Conservation (phyloP, 768 basidiomycete species). For the Hypholoma fasciculare region DNA sequence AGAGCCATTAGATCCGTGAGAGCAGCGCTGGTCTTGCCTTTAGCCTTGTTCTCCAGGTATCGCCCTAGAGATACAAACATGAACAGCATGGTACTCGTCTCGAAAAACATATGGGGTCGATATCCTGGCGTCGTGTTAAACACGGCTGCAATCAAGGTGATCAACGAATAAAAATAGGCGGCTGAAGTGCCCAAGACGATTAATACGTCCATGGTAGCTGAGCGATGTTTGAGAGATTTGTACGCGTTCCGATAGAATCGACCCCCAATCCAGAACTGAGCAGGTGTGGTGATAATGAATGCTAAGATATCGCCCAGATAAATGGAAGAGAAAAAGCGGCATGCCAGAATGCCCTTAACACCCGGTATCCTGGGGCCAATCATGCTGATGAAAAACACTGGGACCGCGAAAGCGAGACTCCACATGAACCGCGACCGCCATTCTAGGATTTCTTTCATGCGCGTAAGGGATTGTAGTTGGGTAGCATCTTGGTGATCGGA, state of each 20-base stretch:
- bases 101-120: slow-evolving; percentile 91
- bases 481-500: slow-evolving; percentile 79
- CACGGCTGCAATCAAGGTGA: slow-evolving; percentile 63
- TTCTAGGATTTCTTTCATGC: slow-evolving; percentile 88
- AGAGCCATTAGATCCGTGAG: slow-evolving; percentile 96
- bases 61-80: slow-evolving; percentile 96
- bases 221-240: slow-evolving; percentile 86
- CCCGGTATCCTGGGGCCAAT: slow-evolving; percentile 68
- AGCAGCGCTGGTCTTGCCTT: slow-evolving; percentile 95
- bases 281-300: slow-evolving; percentile 80
- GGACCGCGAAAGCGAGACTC: slow-evolving; percentile 78
- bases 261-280: slow-evolving; percentile 89
- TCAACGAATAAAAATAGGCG: slow-evolving; percentile 88
- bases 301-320: slow-evolving; percentile 82
- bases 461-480: slow-evolving; percentile 82
- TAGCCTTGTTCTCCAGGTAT: slow-evolving; percentile 94
- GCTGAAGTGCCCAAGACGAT: slow-evolving; percentile 94
- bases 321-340: slow-evolving; percentile 60
- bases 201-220: slow-evolving; percentile 97
- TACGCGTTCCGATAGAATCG: slow-evolving; percentile 89
- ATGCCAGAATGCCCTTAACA: slow-evolving; percentile 51
- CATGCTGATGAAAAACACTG: slow-evolving; percentile 95
- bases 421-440: slow-evolving; percentile 82
- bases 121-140: slow-evolving; percentile 66
- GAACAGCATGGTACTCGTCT: slow-evolving; percentile 98